These are phyloP conservation scores for Berkeleyomyces rouxiae DNA, from an alignment of 2,329 filamentous ascomycete species.

Conservation along the genomic window DNA sequence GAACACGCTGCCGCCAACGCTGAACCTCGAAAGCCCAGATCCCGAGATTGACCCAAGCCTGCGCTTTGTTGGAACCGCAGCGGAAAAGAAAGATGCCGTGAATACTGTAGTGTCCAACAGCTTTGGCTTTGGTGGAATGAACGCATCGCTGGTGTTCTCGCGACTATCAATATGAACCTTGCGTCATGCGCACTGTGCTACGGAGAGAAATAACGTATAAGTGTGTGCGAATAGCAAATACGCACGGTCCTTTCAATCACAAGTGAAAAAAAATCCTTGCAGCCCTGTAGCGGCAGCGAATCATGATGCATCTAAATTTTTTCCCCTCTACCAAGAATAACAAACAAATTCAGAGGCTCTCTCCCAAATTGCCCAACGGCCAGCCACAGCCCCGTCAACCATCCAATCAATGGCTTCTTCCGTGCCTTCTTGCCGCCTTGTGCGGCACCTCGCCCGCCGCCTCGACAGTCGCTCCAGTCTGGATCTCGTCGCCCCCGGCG, in stretches of 20 bases:
- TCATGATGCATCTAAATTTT: neutral
- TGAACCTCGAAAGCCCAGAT: conserved; percentile 58
- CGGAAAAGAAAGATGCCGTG: conserved; percentile 50
- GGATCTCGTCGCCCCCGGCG: neutral
- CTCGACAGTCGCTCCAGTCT: neutral
- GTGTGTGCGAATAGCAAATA: neutral
- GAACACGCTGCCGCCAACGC: conserved; percentile 68
- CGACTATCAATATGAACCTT: neutral
- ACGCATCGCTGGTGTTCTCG: conserved; percentile 72
- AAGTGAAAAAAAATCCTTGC: conserved; percentile 7
- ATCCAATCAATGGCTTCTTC: neutral
- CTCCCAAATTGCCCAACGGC: neutral
- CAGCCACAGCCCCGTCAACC: neutral
- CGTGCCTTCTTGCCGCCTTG: neutral
- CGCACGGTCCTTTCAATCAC: conserved; percentile 8
- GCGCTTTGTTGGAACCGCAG: conserved; percentile 62
- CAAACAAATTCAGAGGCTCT: neutral
- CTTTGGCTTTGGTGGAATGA: conserved; percentile 95
- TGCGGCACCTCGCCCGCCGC: neutral
- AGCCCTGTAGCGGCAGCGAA: conserved; percentile 4
- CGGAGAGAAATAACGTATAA: neutral
- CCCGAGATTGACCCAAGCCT: conserved; percentile 45
- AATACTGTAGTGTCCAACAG: conserved; percentile 77
- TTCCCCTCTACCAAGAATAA: neutral
- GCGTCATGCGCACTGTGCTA: neutral